These are phyloP conservation scores for Smallanthus sonchifolius DNA, from an alignment of 129 eudicot species.

Conservation along the genomic window DNA sequence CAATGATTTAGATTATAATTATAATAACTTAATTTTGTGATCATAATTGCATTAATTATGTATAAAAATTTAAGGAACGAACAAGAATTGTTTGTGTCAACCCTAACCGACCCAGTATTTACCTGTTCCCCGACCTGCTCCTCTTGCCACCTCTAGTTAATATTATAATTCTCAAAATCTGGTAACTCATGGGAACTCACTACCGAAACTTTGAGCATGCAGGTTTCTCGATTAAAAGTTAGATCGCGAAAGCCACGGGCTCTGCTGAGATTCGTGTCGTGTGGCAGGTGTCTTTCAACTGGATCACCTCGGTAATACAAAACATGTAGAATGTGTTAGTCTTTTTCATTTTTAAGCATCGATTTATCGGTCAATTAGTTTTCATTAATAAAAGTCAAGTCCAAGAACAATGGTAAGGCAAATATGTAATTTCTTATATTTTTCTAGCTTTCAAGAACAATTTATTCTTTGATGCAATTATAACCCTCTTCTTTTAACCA, in stretches of 20 bases:
- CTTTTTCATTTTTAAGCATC: conserved; percentile 13
- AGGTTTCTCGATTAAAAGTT: conserved; percentile 64
- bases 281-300: conserved; percentile 74
- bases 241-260: conserved; percentile 52
- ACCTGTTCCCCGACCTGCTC: background rate
- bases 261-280: conserved; percentile 54
- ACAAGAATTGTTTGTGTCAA: background rate
- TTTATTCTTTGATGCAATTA: conserved; percentile 17
- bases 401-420: conserved; percentile 40
- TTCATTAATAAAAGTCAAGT: conserved; percentile 29
- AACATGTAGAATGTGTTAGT: background rate
- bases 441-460: conserved; percentile 12
- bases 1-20: background rate
- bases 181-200: background rate
- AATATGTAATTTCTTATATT: conserved; percentile 22
- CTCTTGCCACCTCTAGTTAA: background rate
- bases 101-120: background rate
- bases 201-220: conserved; percentile 23
- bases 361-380: conserved; percentile 23
- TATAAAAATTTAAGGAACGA: background rate
- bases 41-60: background rate
- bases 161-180: background rate
- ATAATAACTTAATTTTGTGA: background rate
- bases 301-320: conserved; percentile 63
- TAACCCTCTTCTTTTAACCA: background rate